A percentile compares a stretch with the other conserved stretches of the same genome.
Conservation (phyloP, 1,139 yeast genomes). For the Zygoascus hellenicus region DNA sequence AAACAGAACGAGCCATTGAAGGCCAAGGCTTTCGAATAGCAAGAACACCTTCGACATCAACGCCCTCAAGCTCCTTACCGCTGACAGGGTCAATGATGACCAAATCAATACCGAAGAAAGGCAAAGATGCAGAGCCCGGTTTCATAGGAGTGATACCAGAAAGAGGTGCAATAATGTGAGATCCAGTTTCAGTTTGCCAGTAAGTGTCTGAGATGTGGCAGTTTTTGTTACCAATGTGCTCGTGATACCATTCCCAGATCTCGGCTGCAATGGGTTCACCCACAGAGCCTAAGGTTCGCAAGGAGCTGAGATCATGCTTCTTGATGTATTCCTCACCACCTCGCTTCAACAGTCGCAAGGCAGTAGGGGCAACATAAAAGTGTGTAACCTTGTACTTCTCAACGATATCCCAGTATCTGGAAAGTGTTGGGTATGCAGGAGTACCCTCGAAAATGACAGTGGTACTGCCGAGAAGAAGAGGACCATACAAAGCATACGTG, state of each 20-base stretch:
- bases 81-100: constrained; percentile 87
- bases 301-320: constrained; percentile 82
- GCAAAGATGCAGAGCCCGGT: constrained; percentile 96
- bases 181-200: constrained; percentile 99
- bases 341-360: constrained; percentile 88
- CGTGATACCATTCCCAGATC: constrained; percentile 98
- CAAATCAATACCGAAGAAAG: constrained; percentile 91
- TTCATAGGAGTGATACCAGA: constrained; percentile 94
- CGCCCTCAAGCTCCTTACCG: constrained; percentile 77
- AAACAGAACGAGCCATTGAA: constrained; percentile 95
- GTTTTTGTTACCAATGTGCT: constrained; percentile 80
- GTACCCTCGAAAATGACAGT: constrained; percentile 95
- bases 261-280: constrained; percentile 99
- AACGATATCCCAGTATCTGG: constrained; percentile 95
- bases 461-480: constrained; percentile 81
- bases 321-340: constrained; percentile 88
- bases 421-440: constrained; percentile 94
- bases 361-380: constrained; percentile 98
- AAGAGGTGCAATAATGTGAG: constrained; percentile 90
- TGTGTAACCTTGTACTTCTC: constrained; percentile 92
- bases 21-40: constrained; percentile 94
- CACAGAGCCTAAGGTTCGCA: constrained; percentile 94
- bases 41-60: constrained; percentile 93
- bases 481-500: constrained; percentile 93
- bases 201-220: constrained; percentile 90